Base-by-base conservation (phyloP, 2,329 filamentous ascomycete genomes). In the Fusarium abutilonis region DNA sequence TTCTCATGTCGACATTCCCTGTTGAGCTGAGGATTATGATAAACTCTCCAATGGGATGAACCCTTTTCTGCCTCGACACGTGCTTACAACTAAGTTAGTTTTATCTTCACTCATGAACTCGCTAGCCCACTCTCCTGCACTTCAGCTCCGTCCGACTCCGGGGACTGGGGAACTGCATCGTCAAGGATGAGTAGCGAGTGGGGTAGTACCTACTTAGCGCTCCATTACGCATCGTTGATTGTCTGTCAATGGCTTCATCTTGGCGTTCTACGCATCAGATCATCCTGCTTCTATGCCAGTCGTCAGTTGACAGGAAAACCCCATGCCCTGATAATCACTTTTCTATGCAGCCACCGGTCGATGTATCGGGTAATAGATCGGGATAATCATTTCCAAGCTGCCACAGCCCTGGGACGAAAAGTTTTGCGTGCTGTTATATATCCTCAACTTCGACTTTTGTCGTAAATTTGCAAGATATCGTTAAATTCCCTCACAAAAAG, bases 61-160 rank as follows among this genome's bases (percentile, higher is more conserved):
- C 39, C 56, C 45, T 63, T 57, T 58, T 51, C 52, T 66, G 40
- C 29, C 17, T 19, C 3, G 17, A 31, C 26, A 14, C 8, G 23
- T 26, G 23, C 23, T 26, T 26, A 8, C 23, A 26, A 26, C 23
- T 8, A 26, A 26, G 23, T 26, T 26, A 5, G 23, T 26, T 32
- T 59, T 55, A 28, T 45, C 29, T 44, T 36, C 19, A 10, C 26
- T 39, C 14, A 40, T 45, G 34, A 32, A 26, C 21, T 38, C 52
- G 40, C 38, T 44, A 66, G 52, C 57, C 62, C 62, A 40, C 45
- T 56, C 23, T 28, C 19, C 14, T 39, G 36, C 17, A 34, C 32
- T 61, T 54, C 61, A 69, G 64, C 61, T 69, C 61, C 67, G 66
- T 68, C 44, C 40, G 45, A 66, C 56, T 47, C 54, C 59, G 64